phyloP scores from a whole-genome alignment of 2,329 filamentous ascomycete species.

The Neonectria coccinea region DNA sequence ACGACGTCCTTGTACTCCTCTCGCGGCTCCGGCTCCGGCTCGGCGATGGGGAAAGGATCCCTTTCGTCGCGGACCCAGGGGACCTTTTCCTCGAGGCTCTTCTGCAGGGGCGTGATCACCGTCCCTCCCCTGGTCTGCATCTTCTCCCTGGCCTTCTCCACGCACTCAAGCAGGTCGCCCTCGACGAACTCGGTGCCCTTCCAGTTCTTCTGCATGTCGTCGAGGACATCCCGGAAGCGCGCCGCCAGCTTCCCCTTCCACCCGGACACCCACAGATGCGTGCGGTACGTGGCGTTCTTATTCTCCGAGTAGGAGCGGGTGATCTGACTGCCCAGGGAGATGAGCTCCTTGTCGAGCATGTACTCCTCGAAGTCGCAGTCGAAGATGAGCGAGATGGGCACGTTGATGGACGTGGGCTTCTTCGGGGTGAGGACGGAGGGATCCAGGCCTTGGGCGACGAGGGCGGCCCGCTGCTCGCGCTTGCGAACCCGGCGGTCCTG shows the following conservation, averaged over 20 bases:
- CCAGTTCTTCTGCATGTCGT: conserved; percentile 81
- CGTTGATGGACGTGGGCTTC: conserved; percentile 59
- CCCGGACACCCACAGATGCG: conserved; percentile 81
- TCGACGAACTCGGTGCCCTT: conserved; percentile 79
- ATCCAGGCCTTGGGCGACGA: conserved; percentile 61
- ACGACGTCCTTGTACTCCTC: conserved; percentile 67
- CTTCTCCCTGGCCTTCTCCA: conserved; percentile 71
- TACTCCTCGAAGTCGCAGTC: conserved; percentile 93
- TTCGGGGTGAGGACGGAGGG: conserved; percentile 50
- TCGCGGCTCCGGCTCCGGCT: conserved; percentile 48
- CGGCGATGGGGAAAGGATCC: conserved; percentile 50
- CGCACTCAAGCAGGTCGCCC: conserved; percentile 78
- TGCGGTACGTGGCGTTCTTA: conserved; percentile 72
- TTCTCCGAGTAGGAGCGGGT: conserved; percentile 93
- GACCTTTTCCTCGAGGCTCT: conserved; percentile 46
- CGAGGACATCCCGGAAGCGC: conserved; percentile 82
- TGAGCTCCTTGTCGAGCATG: conserved; percentile 88
- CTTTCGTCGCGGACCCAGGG: conserved; percentile 49
- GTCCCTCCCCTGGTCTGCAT: conserved; percentile 72
- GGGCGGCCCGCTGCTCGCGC: conserved; percentile 62
- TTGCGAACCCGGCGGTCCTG: conserved; percentile 60
- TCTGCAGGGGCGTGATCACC: conserved; percentile 69
- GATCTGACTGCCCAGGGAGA: conserved; percentile 85
- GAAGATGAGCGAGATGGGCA: conserved; percentile 84
- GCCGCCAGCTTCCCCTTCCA: conserved; percentile 81